A percentile compares a stretch with the other conserved stretches of the same genome.
These are phyloP conservation scores for Leptographium wingfieldii DNA, from an alignment of 2,329 filamentous ascomycete genomes.

Conservation along the genomic window DNA sequence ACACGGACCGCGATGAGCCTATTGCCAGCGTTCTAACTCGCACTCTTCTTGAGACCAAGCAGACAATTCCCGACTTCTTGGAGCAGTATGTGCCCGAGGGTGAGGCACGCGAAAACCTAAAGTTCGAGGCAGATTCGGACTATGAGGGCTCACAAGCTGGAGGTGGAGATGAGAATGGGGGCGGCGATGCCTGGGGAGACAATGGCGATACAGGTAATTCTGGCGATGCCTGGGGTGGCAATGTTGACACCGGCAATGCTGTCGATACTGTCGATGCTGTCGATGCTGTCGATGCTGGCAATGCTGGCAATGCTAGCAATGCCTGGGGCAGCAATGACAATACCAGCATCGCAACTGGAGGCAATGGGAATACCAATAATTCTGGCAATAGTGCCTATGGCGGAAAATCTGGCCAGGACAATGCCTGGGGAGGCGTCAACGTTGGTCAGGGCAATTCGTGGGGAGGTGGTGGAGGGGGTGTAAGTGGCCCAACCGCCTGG, in stretches of 20 bases:
- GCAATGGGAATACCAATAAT: not conserved
- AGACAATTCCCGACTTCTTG: slow-evolving; percentile 74
- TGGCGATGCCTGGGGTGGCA: not conserved
- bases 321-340: not conserved
- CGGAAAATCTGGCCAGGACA: too few species aligned
- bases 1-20: slow-evolving; percentile 61
- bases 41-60: slow-evolving; percentile 66
- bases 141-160: slow-evolving; percentile 24
- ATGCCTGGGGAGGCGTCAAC: not conserved
- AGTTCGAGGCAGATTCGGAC: slow-evolving; percentile 44
- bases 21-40: slow-evolving; percentile 66
- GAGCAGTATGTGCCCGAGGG: slow-evolving; percentile 48
- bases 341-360: not conserved
- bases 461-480: not conserved
- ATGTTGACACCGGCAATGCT: slow-evolving; percentile 8
- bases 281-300: not conserved
- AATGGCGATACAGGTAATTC: not conserved
- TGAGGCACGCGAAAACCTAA: slow-evolving; percentile 29
- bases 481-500: not conserved
- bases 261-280: not conserved
- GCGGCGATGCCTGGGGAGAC: slow-evolving; percentile 5
- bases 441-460: not conserved
- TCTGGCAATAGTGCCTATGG: not conserved
- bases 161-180: slow-evolving; percentile 11
- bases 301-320: not conserved